A percentile compares a stretch with the other conserved stretches of the same genome.
Conservation (phyloP, 495 filamentous ascomycete genomes). For the Staphylotrichum tortipilum region DNA sequence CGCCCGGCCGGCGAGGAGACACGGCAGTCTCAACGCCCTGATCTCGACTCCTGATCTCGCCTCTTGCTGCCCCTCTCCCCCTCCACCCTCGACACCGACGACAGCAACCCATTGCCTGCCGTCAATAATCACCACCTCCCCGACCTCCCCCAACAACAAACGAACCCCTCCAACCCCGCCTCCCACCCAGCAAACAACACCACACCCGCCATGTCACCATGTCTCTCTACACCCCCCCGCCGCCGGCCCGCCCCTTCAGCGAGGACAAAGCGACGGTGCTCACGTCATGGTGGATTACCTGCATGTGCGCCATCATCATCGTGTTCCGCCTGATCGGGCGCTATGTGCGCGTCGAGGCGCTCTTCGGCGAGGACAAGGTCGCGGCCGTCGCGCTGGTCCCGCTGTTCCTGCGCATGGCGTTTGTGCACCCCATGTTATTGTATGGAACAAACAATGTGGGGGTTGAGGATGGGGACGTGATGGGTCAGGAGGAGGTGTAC, state of each 20-base stretch:
- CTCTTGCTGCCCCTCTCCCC: too few relatives aligned
- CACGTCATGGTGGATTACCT: conserved; percentile 88
- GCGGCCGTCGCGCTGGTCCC: conserved; percentile 74
- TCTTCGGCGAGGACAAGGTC: conserved; percentile 81
- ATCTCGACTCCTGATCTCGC: too few relatives aligned
- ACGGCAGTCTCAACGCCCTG: too few relatives aligned
- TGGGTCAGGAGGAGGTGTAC: conserved; percentile 38
- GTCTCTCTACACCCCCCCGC: conserved; percentile 49
- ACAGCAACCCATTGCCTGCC: too few relatives aligned
- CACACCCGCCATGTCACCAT: conserved; percentile 29
- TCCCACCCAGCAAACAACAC: too few relatives aligned
- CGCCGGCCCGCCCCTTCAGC: conserved; percentile 44
- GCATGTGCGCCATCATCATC: conserved; percentile 71
- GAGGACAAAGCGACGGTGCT: conserved; percentile 69
- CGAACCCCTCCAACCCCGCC: too few relatives aligned
- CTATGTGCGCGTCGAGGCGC: conserved; percentile 66
- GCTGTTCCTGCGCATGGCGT: conserved; percentile 66
- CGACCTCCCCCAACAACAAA: too few relatives aligned
- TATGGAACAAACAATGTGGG: conserved; percentile 82
- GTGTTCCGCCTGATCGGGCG: conserved; percentile 66
- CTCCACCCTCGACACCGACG: too few relatives aligned
- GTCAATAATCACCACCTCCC: too few relatives aligned
- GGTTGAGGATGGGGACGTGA: conserved; percentile 19
- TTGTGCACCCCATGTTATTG: conserved; percentile 72
- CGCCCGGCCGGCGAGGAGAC: not conserved